A percentile compares a stretch with the other conserved stretches of the same genome.
Conservation (phyloP, 1,284 basidiomycete genomes). For the Dichomitus squalens region DNA sequence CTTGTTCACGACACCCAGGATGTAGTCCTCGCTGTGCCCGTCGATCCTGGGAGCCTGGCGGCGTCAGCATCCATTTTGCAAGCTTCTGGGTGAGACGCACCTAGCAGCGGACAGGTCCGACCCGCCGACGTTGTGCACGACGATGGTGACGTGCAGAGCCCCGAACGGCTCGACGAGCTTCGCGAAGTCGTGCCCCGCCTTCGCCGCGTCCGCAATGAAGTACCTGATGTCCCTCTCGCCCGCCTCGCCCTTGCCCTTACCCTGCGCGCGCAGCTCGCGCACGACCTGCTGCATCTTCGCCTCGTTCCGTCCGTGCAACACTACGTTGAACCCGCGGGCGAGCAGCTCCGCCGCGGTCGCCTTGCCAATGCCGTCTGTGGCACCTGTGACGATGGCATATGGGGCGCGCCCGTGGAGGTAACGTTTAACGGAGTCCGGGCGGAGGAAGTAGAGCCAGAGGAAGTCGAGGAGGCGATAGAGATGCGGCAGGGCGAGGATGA, state of each 20-base stretch:
- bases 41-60: constrained; percentile 22
- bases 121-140: constrained; percentile 35
- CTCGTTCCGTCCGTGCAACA: constrained; percentile 34
- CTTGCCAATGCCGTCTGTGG: constrained; percentile 37
- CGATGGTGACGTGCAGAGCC: constrained; percentile 32
- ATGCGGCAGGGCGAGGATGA: constrained; percentile 16
- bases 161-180: constrained; percentile 25
- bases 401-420: constrained; percentile 29
- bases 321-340: constrained; percentile 32
- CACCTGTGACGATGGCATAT: constrained; percentile 34
- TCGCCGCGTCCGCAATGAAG: constrained; percentile 32
- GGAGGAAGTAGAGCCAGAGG: constrained; percentile 32
- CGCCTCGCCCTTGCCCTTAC: background rate
- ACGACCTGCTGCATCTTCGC: constrained; percentile 31
- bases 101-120: constrained; percentile 15
- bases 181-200: constrained; percentile 26
- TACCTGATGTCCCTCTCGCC: constrained; percentile 25
- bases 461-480: constrained; percentile 25
- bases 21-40: constrained; percentile 21
- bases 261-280: constrained; percentile 22
- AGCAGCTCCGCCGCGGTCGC: constrained; percentile 32
- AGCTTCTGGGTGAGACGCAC: constrained; percentile 10
- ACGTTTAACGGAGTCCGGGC: constrained; percentile 24
- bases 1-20: constrained; percentile 21
- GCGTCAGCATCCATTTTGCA: background rate